phyloP scores from a whole-genome alignment of 2,329 filamentous ascomycete genomes.

The Pseudogymnoascus sp. region DNA sequence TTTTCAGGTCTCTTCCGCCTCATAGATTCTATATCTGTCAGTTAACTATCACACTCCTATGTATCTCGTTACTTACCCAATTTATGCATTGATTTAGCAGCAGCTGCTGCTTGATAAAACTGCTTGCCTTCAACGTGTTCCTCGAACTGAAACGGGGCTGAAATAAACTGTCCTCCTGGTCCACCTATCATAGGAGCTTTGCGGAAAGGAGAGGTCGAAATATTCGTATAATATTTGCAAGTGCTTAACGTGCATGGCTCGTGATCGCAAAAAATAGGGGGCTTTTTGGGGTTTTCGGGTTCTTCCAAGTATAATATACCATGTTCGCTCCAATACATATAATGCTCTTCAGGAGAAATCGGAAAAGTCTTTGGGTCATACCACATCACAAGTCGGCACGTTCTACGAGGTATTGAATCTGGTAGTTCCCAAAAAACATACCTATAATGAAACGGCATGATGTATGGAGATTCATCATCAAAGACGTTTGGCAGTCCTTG shows the following conservation, averaged over 20 bases:
- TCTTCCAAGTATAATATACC: no score
- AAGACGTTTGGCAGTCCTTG: background rate
- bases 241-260: background rate
- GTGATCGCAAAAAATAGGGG: background rate
- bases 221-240: background rate
- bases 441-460: no score
- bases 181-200: background rate
- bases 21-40: background rate
- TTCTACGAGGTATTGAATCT: background rate
- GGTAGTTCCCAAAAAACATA: background rate
- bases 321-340: no score
- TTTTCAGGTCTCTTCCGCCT: background rate
- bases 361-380: background rate
- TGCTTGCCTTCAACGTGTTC: background rate
- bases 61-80: background rate
- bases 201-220: background rate
- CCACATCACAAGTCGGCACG: background rate
- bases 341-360: background rate
- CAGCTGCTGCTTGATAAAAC: background rate
- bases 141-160: background rate
- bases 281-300: no score
- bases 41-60: background rate
- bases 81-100: background rate
- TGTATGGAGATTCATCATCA: background rate
- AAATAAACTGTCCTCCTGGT: background rate